These are phyloP conservation scores for Myriangium duriaei DNA, from an alignment of 2,329 filamentous ascomycete species.

Conservation along the genomic window DNA sequence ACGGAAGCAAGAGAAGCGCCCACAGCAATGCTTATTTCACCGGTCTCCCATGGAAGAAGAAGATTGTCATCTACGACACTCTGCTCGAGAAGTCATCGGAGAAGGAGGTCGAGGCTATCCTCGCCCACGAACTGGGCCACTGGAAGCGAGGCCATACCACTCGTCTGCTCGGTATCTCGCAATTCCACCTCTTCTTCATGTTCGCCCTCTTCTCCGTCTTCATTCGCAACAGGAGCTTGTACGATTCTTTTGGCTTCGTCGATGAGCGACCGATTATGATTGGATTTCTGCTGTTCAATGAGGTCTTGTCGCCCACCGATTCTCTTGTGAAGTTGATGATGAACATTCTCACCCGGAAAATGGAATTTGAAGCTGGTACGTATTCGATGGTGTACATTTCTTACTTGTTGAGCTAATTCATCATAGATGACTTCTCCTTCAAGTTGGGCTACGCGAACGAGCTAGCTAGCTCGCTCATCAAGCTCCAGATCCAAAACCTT, in stretches of 20 bases:
- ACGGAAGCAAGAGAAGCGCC: slow-evolving; percentile 75
- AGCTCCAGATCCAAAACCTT: slow-evolving; percentile 95
- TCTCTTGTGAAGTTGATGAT: slow-evolving; percentile 88
- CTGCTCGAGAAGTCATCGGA: slow-evolving; percentile 89
- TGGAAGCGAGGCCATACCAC: slow-evolving; percentile 96
- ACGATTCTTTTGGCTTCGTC: slow-evolving; percentile 80
- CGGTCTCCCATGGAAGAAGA: slow-evolving; percentile 97
- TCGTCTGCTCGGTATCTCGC: slow-evolving; percentile 64
- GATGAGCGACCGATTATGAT: slow-evolving; percentile 82
- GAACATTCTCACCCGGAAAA: slow-evolving; percentile 88
- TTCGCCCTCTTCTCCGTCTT: slow-evolving; percentile 95
- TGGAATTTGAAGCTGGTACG: slow-evolving; percentile 84
- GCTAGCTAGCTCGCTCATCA: slow-evolving; percentile 79
- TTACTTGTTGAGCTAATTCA: slow-evolving; percentile 7
- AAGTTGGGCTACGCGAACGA: slow-evolving; percentile 72
- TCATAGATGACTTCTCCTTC: slow-evolving; percentile 64
- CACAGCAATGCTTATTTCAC: slow-evolving; percentile 95
- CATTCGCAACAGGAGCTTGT: slow-evolving; percentile 87
- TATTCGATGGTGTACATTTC: slow-evolving; percentile 10
- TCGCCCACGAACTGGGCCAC: slow-evolving; percentile 92
- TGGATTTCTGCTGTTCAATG: slow-evolving; percentile 93
- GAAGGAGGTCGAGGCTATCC: slow-evolving; percentile 84
- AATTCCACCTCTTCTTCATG: slow-evolving; percentile 92
- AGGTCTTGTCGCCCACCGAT: slow-evolving; percentile 89
- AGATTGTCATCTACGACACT: slow-evolving; percentile 98